Evolutionary conservation across 2,329 filamentous ascomycete species (phyloP).

Genomic region (Cercospora janseana): DNA sequence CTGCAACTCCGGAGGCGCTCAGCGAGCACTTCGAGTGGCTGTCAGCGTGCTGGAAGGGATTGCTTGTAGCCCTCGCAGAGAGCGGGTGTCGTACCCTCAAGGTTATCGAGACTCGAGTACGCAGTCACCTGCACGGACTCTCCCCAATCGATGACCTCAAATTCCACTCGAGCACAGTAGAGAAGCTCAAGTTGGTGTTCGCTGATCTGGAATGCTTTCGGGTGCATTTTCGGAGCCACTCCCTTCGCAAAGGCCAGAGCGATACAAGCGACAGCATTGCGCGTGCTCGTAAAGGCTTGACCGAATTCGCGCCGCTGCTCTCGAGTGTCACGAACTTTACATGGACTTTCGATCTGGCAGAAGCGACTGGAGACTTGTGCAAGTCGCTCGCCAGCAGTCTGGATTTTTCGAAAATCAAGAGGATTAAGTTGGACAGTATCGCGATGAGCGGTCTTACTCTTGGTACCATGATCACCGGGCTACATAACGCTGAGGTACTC

Average conservation of each 20-base stretch:
- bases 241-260: slow-evolving; percentile 8
- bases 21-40: slow-evolving; percentile 21
- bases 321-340: slow-evolving; percentile 9
- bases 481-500: slow-evolving; percentile 16
- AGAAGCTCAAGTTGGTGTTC: slow-evolving; percentile 17
- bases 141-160: slow-evolving; percentile 22
- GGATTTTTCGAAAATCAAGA: slow-evolving; percentile 18
- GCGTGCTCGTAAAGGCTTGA: slow-evolving; percentile 12
- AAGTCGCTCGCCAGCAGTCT: slow-evolving; percentile 12
- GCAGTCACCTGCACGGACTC: slow-evolving; percentile 11
- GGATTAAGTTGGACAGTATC: slow-evolving; percentile 18
- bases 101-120: slow-evolving; percentile 16
- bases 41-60: slow-evolving; percentile 23
- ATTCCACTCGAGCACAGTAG: slow-evolving; percentile 14
- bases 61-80: slow-evolving; percentile 23
- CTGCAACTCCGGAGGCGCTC: background rate
- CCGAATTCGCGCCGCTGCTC: slow-evolving; percentile 13
- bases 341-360: slow-evolving; percentile 15
- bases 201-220: slow-evolving; percentile 20
- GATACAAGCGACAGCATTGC: slow-evolving; percentile 1
- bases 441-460: slow-evolving; percentile 17
- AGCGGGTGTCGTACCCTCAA: slow-evolving; percentile 23
- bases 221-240: slow-evolving; percentile 18
- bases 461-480: slow-evolving; percentile 11
- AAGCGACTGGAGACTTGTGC: slow-evolving; percentile 11